Conservation (phyloP, 495 filamentous ascomycete genomes). For the Ascodesmis nigricans region DNA sequence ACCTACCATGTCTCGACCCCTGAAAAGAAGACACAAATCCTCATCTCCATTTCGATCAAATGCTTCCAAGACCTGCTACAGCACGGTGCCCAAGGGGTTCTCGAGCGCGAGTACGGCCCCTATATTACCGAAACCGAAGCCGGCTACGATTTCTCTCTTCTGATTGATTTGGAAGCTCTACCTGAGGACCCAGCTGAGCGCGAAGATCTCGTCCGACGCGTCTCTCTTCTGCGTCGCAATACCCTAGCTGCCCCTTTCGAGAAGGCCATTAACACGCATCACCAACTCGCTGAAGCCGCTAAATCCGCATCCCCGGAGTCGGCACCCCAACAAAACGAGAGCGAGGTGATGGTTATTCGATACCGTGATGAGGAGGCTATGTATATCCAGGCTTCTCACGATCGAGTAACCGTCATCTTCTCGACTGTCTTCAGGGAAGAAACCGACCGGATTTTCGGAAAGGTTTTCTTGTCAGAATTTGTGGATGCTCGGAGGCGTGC, state of each 20-base stretch:
- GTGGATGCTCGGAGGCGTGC: constrained; percentile 85
- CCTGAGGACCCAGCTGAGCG: constrained; percentile 56
- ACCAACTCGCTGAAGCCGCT: constrained; percentile 61
- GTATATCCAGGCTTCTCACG: constrained; percentile 91
- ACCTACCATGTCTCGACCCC: constrained; percentile 95
- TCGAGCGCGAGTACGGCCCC: constrained; percentile 80
- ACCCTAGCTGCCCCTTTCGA: constrained; percentile 97
- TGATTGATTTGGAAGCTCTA: constrained; percentile 68
- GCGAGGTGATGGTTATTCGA: constrained; percentile 86
- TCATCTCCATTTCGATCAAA: constrained; percentile 78
- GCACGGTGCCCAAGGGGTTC: constrained; percentile 76
- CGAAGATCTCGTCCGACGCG: constrained; percentile 63
- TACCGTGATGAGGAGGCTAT: constrained; percentile 99
- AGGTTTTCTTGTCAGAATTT: constrained; percentile 89
- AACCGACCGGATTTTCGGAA: constrained; percentile 89
- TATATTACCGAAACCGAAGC: constrained; percentile 73
- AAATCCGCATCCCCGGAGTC: constrained; percentile 78
- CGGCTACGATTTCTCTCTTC: constrained; percentile 85
- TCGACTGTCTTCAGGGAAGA: constrained; percentile 95
- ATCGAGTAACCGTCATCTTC: constrained; percentile 96
- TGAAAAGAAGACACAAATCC: constrained; percentile 73
- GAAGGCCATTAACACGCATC: constrained; percentile 81
- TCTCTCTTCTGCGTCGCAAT: constrained; percentile 84
- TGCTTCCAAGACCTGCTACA: constrained; percentile 80
- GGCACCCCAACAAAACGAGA: constrained; percentile 80